These are phyloP conservation scores for Nepenthes mirabilis DNA, from an alignment of 148 eudicot species.

Conservation along the genomic window DNA sequence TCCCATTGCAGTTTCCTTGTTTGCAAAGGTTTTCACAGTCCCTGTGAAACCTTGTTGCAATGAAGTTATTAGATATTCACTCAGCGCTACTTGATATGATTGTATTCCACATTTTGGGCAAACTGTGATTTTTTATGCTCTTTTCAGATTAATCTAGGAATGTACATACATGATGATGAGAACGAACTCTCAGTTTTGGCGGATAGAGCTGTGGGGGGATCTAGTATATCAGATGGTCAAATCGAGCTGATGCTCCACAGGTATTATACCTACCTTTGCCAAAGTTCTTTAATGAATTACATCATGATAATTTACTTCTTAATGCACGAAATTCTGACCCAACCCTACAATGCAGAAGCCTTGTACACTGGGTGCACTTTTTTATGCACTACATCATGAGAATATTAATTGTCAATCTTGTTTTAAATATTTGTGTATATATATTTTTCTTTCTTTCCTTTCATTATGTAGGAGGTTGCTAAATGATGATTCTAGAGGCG, in stretches of 20 bases:
- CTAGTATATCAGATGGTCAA: slow-evolving; percentile 87
- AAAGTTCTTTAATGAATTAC: no score
- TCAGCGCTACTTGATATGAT: not conserved
- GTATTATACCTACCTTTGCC: slow-evolving; percentile 19
- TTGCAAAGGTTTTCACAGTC: no score
- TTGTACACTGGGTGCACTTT: no score
- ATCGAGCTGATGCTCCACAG: slow-evolving; percentile 95
- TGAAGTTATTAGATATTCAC: not conserved
- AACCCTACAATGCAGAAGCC: no score
- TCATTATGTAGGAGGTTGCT: slow-evolving; percentile 61
- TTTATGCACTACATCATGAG: no score
- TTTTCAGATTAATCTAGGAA: slow-evolving; percentile 80
- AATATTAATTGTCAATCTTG: no score
- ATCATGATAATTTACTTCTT: no score
- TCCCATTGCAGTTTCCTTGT: no score
- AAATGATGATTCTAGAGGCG: slow-evolving; percentile 82
- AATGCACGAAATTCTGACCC: no score
- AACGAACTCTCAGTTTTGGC: slow-evolving; percentile 80
- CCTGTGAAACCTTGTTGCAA: no score
- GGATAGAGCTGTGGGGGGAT: slow-evolving; percentile 90
- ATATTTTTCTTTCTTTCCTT: not conserved
- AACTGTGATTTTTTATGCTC: slow-evolving; percentile 4
- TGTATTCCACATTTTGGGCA: not conserved
- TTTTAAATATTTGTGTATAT: no score
- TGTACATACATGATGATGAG: slow-evolving; percentile 60